phyloP scores from a whole-genome alignment of 352 stramenopile genomes.

The Phytophthora gonapodyides region DNA sequence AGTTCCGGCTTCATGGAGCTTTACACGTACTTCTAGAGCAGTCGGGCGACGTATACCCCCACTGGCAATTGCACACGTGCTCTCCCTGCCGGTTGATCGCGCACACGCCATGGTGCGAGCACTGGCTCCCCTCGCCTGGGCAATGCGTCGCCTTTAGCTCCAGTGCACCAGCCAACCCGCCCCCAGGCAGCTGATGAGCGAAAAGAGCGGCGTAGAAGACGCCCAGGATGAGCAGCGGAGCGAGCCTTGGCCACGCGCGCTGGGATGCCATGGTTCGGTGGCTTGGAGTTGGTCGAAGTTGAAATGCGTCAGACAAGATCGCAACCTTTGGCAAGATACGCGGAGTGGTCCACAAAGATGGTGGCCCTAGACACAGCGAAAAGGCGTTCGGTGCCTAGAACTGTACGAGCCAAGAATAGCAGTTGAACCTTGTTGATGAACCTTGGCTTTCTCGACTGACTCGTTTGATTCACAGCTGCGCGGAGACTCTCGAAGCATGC shows the following conservation, averaged over 20 bases:
- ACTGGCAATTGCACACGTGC: conserved; percentile 81
- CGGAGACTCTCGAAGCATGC: no score
- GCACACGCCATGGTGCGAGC: conserved; percentile 69
- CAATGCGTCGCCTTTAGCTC: conserved; percentile 46
- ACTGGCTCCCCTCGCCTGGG: conserved; percentile 64
- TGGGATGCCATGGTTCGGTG: conserved; percentile 1
- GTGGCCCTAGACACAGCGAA: conserved; percentile 1
- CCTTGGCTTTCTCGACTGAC: no score
- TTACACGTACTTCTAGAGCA: conserved; percentile 58
- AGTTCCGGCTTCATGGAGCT: background rate
- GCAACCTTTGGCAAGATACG: conserved; percentile 30
- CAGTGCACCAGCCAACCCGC: conserved; percentile 9
- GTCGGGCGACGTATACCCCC: conserved; percentile 64
- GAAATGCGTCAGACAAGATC: conserved; percentile 15
- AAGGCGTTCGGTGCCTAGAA: no score
- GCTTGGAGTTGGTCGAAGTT: background rate
- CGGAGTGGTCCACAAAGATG: conserved; percentile 14
- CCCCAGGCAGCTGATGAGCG: background rate
- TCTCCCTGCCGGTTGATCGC: conserved; percentile 66
- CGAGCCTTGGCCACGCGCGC: background rate
- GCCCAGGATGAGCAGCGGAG: background rate
- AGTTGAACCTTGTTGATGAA: no score
- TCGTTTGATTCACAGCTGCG: no score
- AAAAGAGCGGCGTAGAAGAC: conserved; percentile 15
- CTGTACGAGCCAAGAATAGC: no score